A percentile compares a stretch with the other conserved stretches of the same genome.
Evolutionary conservation across 2,329 filamentous ascomycete genomes (phyloP).

Genomic region (Pseudogymnoascus sp.): DNA sequence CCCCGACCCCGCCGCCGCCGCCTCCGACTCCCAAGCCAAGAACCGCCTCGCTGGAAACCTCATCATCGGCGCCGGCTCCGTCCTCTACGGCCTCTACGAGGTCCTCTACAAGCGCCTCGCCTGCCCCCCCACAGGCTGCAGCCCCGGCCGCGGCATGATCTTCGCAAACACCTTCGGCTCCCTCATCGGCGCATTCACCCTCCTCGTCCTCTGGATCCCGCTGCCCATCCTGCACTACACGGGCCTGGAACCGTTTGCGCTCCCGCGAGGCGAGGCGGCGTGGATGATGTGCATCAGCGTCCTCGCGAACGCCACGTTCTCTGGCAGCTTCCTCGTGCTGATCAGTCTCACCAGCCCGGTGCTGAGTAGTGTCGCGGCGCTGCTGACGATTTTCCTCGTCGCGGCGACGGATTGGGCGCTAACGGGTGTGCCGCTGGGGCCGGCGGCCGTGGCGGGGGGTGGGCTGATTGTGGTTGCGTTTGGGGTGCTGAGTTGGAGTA

Average conservation of each 20-base stretch:
- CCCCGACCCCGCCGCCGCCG: constrained; percentile 23
- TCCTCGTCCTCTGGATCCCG: constrained; percentile 85
- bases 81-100: constrained; percentile 95
- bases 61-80: constrained; percentile 81
- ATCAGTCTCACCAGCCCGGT: constrained; percentile 92
- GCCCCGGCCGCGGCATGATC: constrained; percentile 81
- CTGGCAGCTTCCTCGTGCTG: constrained; percentile 84
- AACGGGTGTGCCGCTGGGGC: constrained; percentile 68
- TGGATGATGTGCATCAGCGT: constrained; percentile 76
- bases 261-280: constrained; percentile 71
- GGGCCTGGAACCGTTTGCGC: constrained; percentile 73
- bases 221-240: constrained; percentile 74
- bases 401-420: constrained; percentile 84
- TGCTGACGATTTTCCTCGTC: constrained; percentile 95
- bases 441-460: constrained; percentile 74
- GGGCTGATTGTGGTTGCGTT: constrained; percentile 84
- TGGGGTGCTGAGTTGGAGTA: constrained; percentile 79
- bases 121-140: constrained; percentile 74
- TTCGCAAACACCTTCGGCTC: constrained; percentile 92
- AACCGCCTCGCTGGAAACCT: constrained; percentile 78
- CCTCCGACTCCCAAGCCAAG: constrained; percentile 41
- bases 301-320: constrained; percentile 83
- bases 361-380: constrained; percentile 81
- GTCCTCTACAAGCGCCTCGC: constrained; percentile 91
- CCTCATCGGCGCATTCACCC: constrained; percentile 78